A percentile compares a stretch with the other conserved stretches of the same genome.
Conservation (phyloP, 768 basidiomycete genomes). For the Kwoniella shandongensis region DNA sequence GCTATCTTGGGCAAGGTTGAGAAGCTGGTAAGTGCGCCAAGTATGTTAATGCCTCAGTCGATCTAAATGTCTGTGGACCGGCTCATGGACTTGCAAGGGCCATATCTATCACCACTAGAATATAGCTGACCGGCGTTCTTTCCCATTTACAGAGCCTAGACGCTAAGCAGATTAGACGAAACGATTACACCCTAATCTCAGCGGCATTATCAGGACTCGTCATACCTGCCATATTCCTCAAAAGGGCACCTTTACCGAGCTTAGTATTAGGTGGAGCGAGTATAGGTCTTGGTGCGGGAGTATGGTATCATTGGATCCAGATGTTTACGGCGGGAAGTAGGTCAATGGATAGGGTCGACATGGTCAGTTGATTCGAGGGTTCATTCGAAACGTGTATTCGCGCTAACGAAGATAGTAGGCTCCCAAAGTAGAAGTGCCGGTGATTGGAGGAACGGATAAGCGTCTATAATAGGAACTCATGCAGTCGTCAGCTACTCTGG, state of each 20-base stretch:
- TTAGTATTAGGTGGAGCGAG: conserved; percentile 47
- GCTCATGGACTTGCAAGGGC: not conserved
- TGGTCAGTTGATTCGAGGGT: conserved; percentile 29
- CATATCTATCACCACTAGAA: not conserved
- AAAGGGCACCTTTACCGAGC: conserved; percentile 39
- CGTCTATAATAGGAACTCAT: not conserved
- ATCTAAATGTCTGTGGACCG: not conserved
- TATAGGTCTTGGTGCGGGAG: conserved; percentile 46
- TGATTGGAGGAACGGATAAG: not conserved
- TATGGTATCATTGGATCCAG: conserved; percentile 38
- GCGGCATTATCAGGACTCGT: conserved; percentile 36
- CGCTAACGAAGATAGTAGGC: no score
- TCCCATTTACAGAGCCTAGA: conserved; percentile 23
- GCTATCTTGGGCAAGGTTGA: conserved; percentile 36
- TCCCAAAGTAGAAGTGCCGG: not conserved
- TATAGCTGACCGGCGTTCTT: not conserved
- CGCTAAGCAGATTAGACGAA: conserved; percentile 38
- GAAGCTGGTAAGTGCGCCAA: conserved; percentile 36
- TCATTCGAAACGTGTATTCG: no score
- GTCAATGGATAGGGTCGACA: conserved; percentile 35
- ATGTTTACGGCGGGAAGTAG: conserved; percentile 8
- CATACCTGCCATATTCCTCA: conserved; percentile 46
- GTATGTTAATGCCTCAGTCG: no score
- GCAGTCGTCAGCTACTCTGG: no score
- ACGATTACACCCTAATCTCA: conserved; percentile 52